Percentiles rank a stretch among this genome's conserved stretches.
These are phyloP conservation scores for Daldinia grandis DNA, from an alignment of 495 filamentous ascomycete species.

Conservation along the genomic window DNA sequence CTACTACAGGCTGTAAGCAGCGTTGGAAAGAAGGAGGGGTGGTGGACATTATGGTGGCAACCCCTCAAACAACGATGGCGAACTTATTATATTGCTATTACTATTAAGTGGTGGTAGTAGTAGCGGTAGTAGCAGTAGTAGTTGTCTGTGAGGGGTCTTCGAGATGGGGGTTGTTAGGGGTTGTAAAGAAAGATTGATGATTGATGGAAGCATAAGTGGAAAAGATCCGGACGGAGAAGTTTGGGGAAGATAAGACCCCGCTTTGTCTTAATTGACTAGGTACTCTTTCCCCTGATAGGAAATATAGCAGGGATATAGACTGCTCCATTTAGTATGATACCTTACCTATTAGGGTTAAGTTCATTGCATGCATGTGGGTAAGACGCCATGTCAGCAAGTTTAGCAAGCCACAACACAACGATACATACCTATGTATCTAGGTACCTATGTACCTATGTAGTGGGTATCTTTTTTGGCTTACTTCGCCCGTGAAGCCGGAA, in stretches of 20 bases:
- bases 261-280: background rate
- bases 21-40: background rate
- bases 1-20: slow-evolving; percentile 22
- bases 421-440: too few relatives aligned
- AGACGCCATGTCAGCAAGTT: background rate
- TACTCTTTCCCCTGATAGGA: slow-evolving; percentile 27
- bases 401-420: slow-evolving; percentile 22
- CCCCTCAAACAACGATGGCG: background rate
- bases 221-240: slow-evolving; percentile 22
- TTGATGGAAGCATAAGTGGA: slow-evolving; percentile 19
- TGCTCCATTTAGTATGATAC: background rate
- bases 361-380: slow-evolving; percentile 8
- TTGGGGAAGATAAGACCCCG: slow-evolving; percentile 24
- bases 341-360: slow-evolving; percentile 20
- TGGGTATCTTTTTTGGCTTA: background rate
- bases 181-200: slow-evolving; percentile 7
- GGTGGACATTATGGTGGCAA: background rate
- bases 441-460: too few relatives aligned
- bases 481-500: slow-evolving; percentile 18
- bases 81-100: slow-evolving; percentile 7
- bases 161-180: background rate
- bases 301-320: slow-evolving; percentile 2
- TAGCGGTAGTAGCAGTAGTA: background rate
- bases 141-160: background rate
- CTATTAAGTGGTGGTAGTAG: background rate